Conservation (phyloP, 148 eudicot genomes). For the Beta vulgaris region DNA sequence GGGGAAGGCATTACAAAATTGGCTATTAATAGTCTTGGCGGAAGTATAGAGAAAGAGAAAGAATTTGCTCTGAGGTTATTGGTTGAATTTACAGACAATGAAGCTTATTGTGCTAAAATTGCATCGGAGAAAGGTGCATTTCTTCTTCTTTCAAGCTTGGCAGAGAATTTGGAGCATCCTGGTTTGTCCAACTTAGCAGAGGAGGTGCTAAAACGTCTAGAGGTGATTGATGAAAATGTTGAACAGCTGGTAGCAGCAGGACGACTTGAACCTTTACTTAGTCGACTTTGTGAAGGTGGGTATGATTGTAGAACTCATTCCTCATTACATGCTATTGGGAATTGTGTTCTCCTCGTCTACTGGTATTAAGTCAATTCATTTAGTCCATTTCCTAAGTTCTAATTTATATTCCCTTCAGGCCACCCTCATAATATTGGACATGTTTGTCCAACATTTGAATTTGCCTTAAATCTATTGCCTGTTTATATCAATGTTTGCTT, state of each 20-base stretch:
- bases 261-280: conserved; percentile 59
- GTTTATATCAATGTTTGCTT: neutral
- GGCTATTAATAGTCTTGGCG: conserved; percentile 55
- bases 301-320: neutral
- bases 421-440: neutral
- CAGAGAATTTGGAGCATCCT: conserved; percentile 59
- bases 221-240: conserved; percentile 49
- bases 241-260: conserved; percentile 61
- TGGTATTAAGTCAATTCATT: neutral
- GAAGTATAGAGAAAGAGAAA: conserved; percentile 55
- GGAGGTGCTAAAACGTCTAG: conserved; percentile 47
- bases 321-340: neutral
- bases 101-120: conserved; percentile 48
- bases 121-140: conserved; percentile 71
- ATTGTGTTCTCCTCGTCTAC: neutral
- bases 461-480: neutral
- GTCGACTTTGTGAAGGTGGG: conserved; percentile 51
- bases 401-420: neutral
- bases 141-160: conserved; percentile 61
- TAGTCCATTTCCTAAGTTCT: neutral
- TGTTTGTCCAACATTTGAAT: neutral
- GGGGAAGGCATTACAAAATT: conserved; percentile 53
- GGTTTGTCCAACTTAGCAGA: conserved; percentile 56
- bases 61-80: conserved; percentile 57
- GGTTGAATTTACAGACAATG: conserved; percentile 47